phyloP scores from a whole-genome alignment of 208 protist species.

The Leishmania braziliensis region DNA sequence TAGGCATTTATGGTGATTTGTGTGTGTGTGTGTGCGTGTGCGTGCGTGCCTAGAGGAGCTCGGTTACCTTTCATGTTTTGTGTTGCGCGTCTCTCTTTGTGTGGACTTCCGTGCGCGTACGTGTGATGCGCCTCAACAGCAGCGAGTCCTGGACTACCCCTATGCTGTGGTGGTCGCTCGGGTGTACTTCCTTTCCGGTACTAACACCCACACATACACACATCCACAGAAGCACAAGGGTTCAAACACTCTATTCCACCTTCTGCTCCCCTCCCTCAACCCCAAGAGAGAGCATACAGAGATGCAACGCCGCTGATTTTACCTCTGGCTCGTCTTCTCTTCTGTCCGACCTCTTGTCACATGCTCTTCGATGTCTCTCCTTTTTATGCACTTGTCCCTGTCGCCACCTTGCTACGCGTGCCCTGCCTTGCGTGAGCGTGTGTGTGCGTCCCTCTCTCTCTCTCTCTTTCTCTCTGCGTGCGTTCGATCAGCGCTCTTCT shows the following conservation, averaged over 20 bases:
- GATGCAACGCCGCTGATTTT: too few species aligned
- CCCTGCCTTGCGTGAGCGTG: background rate
- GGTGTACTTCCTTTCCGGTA: background rate
- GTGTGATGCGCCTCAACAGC: background rate
- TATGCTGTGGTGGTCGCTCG: background rate
- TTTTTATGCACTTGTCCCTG: too few species aligned
- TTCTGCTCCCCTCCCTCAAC: background rate
- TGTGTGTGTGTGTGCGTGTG: background rate
- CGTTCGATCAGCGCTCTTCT: background rate
- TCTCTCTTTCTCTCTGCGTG: background rate
- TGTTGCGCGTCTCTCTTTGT: background rate
- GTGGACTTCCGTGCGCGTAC: background rate
- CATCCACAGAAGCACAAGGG: background rate
- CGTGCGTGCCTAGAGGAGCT: background rate
- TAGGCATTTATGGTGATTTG: background rate
- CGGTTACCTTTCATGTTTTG: background rate
- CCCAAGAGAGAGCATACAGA: too few species aligned
- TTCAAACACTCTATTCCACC: background rate
- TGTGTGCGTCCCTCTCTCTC: too few species aligned
- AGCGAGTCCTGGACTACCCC: background rate
- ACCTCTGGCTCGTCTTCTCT: too few species aligned
- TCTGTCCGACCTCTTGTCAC: too few species aligned
- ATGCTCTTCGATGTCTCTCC: too few species aligned
- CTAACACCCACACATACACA: constrained; percentile 9
- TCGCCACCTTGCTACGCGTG: too few species aligned